A percentile compares a stretch with the other conserved stretches of the same genome.
Conservation (phyloP, 1,139 yeast genomes). For the Geotrichum armillariae region DNA sequence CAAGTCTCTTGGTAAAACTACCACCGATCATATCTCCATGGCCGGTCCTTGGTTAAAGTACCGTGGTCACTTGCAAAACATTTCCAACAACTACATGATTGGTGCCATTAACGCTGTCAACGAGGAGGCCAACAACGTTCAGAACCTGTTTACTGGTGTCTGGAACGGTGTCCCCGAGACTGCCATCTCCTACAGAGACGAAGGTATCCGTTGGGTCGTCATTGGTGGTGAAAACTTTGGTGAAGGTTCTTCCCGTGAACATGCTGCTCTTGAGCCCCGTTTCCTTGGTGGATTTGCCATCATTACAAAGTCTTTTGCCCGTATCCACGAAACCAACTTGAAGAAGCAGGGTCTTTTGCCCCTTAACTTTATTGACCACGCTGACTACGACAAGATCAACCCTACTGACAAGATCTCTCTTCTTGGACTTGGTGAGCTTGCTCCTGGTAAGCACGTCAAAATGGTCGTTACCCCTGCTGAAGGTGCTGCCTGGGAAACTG, state of each 20-base stretch:
- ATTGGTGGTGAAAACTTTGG: slow-evolving; percentile 99
- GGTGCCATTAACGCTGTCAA: slow-evolving; percentile 98
- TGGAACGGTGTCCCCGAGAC: slow-evolving; percentile 96
- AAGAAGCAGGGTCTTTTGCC: slow-evolving; percentile 98
- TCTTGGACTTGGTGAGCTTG: slow-evolving; percentile 76
- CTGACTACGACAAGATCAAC: slow-evolving; percentile 92
- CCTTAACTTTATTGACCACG: slow-evolving; percentile 84
- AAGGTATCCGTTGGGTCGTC: slow-evolving; percentile 93
- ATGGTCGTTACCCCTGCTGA: slow-evolving; percentile 89
- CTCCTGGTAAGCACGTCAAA: slow-evolving; percentile 90
- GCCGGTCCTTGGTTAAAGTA: slow-evolving; percentile 99
- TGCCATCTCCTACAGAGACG: slow-evolving; percentile 92
- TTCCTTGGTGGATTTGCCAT: slow-evolving; percentile 98
- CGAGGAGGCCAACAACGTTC: slow-evolving; percentile 89
- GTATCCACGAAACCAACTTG: slow-evolving; percentile 93
- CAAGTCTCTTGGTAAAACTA: slow-evolving; percentile 96
- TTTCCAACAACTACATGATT: slow-evolving; percentile 98
- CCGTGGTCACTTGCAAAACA: slow-evolving; percentile 99
- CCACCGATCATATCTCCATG: slow-evolving; percentile 99
- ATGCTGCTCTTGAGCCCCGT: slow-evolving; percentile 99
- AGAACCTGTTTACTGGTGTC: slow-evolving; percentile 89
- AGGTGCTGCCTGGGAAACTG: slow-evolving; percentile 82
- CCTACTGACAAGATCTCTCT: slow-evolving; percentile 89
- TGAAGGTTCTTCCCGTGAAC: slow-evolving; percentile 99
- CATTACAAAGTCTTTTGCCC: slow-evolving; percentile 95